These are phyloP conservation scores for Ricinus communis DNA, from an alignment of 345 rosid genomes.

Conservation along the genomic window DNA sequence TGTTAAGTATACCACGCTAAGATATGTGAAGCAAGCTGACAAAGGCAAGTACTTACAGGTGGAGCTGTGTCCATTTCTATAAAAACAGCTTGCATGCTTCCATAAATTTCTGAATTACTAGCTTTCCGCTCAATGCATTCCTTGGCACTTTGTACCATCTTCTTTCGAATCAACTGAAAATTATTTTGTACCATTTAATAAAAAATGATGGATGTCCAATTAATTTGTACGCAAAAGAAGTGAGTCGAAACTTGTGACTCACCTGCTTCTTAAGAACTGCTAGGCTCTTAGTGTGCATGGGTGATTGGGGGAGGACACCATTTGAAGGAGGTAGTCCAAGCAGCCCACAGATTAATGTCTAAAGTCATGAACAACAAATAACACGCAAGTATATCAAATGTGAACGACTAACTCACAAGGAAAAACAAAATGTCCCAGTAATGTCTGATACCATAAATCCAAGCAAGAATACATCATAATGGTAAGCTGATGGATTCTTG, in stretches of 20 bases:
- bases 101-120: slow-evolving; percentile 67
- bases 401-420: neutral
- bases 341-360: slow-evolving; percentile 82
- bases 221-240: slow-evolving; percentile 1
- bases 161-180: slow-evolving; percentile 56
- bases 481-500: slow-evolving; percentile 77
- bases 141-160: slow-evolving; percentile 79
- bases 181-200: slow-evolving; percentile 9
- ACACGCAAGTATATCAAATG: neutral
- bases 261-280: slow-evolving; percentile 76
- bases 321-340: slow-evolving; percentile 91
- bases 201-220: neutral
- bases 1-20: neutral
- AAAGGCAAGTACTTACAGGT: slow-evolving; percentile 33
- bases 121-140: slow-evolving; percentile 60
- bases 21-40: neutral
- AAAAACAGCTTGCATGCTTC: slow-evolving; percentile 76
- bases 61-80: slow-evolving; percentile 62
- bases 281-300: slow-evolving; percentile 90
- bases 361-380: slow-evolving; percentile 23
- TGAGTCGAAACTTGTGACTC: neutral
- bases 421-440: neutral
- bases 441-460: slow-evolving; percentile 54
- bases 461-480: slow-evolving; percentile 70
- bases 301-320: slow-evolving; percentile 90